phyloP scores from a whole-genome alignment of 78 protist genomes.

The Protostelium mycophagum region DNA sequence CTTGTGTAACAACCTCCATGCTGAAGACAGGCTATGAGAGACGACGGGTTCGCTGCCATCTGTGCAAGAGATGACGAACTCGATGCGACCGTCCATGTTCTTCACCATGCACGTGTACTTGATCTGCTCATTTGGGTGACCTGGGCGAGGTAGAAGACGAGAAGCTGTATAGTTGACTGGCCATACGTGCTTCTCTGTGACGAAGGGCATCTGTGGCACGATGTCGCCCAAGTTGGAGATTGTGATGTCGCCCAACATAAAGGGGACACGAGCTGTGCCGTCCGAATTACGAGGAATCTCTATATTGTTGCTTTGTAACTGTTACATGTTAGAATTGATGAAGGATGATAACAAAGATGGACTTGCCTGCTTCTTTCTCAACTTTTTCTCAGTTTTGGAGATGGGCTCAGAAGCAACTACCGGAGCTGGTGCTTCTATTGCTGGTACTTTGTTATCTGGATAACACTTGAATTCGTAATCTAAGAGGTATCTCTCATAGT shows the following conservation, averaged over 20 bases:
- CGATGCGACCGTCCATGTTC: background rate
- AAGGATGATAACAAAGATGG: too few relatives aligned
- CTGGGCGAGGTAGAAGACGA: background rate
- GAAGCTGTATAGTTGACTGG: background rate
- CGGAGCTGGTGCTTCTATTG: background rate
- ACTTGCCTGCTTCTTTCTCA: background rate
- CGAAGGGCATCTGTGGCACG: background rate
- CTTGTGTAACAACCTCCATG: background rate
- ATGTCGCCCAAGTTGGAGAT: background rate
- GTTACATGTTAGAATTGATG: too few relatives aligned
- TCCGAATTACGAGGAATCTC: background rate
- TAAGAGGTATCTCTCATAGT: conserved; percentile 3
- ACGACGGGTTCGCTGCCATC: background rate
- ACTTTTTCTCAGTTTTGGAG: background rate
- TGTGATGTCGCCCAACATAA: background rate
- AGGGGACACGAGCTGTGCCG: background rate
- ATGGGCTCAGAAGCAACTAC: background rate
- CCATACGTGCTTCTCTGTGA: background rate
- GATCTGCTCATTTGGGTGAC: background rate
- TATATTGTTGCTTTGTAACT: background rate
- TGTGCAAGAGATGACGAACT: background rate
- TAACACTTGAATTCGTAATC: conserved; percentile 3
- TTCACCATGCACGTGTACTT: background rate
- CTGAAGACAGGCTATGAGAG: background rate
- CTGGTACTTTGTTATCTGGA: background rate